Evolutionary conservation across 352 stramenopile species (phyloP), one percentile per base, ranked within the genome.

Genomic region (Pythium guiyangense): DNA sequence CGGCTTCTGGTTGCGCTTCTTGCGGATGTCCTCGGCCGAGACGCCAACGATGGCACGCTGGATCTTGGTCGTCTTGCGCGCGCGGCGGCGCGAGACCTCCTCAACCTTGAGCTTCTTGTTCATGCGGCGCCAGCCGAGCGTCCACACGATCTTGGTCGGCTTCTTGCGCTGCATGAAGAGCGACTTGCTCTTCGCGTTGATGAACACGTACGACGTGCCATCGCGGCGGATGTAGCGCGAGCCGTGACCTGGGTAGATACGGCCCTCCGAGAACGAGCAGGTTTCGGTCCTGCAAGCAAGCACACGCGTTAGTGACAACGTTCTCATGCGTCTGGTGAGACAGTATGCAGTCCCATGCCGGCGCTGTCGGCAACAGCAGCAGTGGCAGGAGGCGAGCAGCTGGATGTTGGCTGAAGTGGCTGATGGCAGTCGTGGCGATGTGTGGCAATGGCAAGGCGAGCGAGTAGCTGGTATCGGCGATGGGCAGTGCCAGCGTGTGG

Each of bases 161-260:
- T 99, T 99, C 88, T 99, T 99, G 71, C 96, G 87, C 84, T 99
- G 97, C 71, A 98, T 69, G 68, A 98, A 98, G 50, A 99, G 85
- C 67, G 88, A 98, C 86, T 98, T 97, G 74, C 92, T 96, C 94
- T 99, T 99, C 63, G 87, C 79, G 67, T 90, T 98, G 57, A 98
- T 81, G 76, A 99, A 96, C 66, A 87, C 94, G 73, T 99, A 88
- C 54, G 92, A 90, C 73, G 97, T 74, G 62, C 93, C 97, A 92
- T 99, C 97, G 70, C 95, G 94, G 86, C 96, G 95, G 63, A 99
- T 97, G 84, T 98, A 98, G 69, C 97, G 96, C 73, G 96, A 98
- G 70, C 97, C 97, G 87, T 99, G 98, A 77, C 97, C 97, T 59
- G 97, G 97, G 83, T 99, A 99, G 85, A 99, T 92, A 74, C 85